A percentile compares a stretch with the other conserved stretches of the same genome.
These are phyloP conservation scores for Naganishia onofrii DNA, from an alignment of 768 basidiomycete genomes.

Conservation along the genomic window DNA sequence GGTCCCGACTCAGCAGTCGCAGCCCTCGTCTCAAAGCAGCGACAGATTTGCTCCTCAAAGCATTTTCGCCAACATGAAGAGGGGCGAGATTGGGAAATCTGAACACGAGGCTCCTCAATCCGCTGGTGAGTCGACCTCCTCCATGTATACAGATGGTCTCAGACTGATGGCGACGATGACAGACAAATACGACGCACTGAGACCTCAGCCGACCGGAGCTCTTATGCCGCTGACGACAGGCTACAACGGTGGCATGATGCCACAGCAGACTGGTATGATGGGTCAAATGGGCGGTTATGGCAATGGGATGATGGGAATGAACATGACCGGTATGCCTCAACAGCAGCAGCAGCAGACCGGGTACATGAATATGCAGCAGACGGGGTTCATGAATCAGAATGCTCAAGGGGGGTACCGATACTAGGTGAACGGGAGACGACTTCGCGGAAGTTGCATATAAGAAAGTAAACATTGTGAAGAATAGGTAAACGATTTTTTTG, in stretches of 20 bases:
- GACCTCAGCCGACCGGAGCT: slow-evolving; percentile 43
- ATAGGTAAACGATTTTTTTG: neutral
- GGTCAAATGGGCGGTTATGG: slow-evolving; percentile 5
- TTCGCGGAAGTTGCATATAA: neutral
- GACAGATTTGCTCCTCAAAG: slow-evolving; percentile 53
- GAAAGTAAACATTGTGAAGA: too few relatives aligned
- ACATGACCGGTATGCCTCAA: slow-evolving; percentile 23
- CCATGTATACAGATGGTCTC: neutral
- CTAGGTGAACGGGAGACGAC: neutral
- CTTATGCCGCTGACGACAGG: slow-evolving; percentile 49
- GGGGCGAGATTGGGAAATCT: slow-evolving; percentile 45
- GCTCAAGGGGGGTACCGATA: slow-evolving; percentile 34
- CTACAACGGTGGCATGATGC: slow-evolving; percentile 48
- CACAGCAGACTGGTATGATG: slow-evolving; percentile 42
- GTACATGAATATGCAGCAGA: slow-evolving; percentile 38
- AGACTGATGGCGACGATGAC: neutral
- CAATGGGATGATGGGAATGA: slow-evolving; percentile 33
- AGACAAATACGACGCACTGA: slow-evolving; percentile 54
- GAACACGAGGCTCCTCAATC: slow-evolving; percentile 50
- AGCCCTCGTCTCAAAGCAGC: slow-evolving; percentile 14
- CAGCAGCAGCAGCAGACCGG: slow-evolving; percentile 40
- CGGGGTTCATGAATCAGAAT: slow-evolving; percentile 45
- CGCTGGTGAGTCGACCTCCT: slow-evolving; percentile 39
- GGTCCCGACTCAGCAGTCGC: slow-evolving; percentile 40
- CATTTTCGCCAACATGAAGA: slow-evolving; percentile 56